A percentile compares a stretch with the other conserved stretches of the same genome.
These are phyloP conservation scores for Hypoxylon fragiforme DNA, from an alignment of 495 filamentous ascomycete genomes.

Conservation along the genomic window DNA sequence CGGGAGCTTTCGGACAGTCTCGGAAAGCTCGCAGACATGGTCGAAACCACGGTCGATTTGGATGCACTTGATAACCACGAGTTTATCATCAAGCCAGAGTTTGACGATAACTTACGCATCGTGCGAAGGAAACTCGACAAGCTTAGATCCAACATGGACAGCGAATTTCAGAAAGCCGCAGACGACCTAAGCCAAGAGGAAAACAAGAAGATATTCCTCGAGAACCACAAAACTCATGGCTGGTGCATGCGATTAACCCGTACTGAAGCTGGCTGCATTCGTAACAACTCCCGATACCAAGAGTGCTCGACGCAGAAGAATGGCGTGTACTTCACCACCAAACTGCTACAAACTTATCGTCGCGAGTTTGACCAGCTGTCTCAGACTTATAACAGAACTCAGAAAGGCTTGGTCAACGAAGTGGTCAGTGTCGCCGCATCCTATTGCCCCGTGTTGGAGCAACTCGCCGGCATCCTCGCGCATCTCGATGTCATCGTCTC, in stretches of 20 bases:
- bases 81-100: constrained; percentile 98
- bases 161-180: constrained; percentile 75
- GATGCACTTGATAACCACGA: constrained; percentile 96
- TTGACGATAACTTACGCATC: constrained; percentile 84
- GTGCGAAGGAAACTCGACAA: constrained; percentile 91
- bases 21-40: constrained; percentile 91
- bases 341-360: constrained; percentile 75
- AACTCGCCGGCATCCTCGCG: constrained; percentile 82
- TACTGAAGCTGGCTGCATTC: constrained; percentile 89
- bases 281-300: constrained; percentile 85
- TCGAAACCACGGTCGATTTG: constrained; percentile 96
- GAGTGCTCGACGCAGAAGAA: constrained; percentile 99
- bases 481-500: constrained; percentile 97
- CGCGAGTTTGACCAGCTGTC: constrained; percentile 94
- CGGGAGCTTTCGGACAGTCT: constrained; percentile 74
- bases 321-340: constrained; percentile 96
- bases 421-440: constrained; percentile 93
- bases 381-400: constrained; percentile 93
- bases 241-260: constrained; percentile 96
- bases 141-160: constrained; percentile 78
- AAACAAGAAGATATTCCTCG: constrained; percentile 97
- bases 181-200: constrained; percentile 87
- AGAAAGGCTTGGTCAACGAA: constrained; percentile 87
- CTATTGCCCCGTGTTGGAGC: constrained; percentile 91
- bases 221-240: constrained; percentile 93